Percentiles rank a stretch among this genome's conserved stretches.
phyloP scores from a whole-genome alignment of 1,284 basidiomycete species.

The Pseudozyma flocculosa region DNA sequence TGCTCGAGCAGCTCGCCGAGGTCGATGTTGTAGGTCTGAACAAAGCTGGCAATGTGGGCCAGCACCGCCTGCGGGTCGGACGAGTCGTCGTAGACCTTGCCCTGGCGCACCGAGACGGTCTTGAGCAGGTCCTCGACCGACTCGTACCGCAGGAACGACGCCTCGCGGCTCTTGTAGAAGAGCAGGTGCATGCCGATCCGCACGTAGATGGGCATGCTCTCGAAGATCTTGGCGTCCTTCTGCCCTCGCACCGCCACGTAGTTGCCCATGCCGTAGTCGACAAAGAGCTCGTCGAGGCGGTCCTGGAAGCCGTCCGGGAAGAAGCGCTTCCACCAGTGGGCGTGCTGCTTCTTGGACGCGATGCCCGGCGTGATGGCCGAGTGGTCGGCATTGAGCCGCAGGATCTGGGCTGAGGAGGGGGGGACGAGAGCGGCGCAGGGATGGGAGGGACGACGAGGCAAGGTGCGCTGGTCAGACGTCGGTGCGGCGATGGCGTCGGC shows the following conservation, averaged over 20 bases:
- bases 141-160: conserved; percentile 82
- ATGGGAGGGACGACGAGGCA: too few relatives aligned
- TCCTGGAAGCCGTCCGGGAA: conserved; percentile 25
- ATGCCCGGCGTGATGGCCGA: conserved; percentile 24
- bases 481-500: too few relatives aligned
- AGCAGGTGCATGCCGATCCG: conserved; percentile 84
- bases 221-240: conserved; percentile 37
- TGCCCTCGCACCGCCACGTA: conserved; percentile 45
- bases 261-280: conserved; percentile 42
- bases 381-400: conserved; percentile 13
- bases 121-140: conserved; percentile 77
- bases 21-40: conserved; percentile 84
- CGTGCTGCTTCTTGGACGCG: conserved; percentile 13
- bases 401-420: conserved; percentile 3
- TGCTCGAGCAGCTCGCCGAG: conserved; percentile 77
- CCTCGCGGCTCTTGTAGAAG: conserved; percentile 93
- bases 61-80: conserved; percentile 83
- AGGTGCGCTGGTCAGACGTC: too few relatives aligned
- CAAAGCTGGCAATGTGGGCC: conserved; percentile 80
- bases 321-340: conserved; percentile 33
- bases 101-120: conserved; percentile 35
- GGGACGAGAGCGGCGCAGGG: not conserved
- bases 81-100: conserved; percentile 68
- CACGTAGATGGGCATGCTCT: conserved; percentile 83
- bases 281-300: conserved; percentile 39